phyloP scores from a whole-genome alignment of 257 asterid genomes.

The Nyctanthes arbortristis region DNA sequence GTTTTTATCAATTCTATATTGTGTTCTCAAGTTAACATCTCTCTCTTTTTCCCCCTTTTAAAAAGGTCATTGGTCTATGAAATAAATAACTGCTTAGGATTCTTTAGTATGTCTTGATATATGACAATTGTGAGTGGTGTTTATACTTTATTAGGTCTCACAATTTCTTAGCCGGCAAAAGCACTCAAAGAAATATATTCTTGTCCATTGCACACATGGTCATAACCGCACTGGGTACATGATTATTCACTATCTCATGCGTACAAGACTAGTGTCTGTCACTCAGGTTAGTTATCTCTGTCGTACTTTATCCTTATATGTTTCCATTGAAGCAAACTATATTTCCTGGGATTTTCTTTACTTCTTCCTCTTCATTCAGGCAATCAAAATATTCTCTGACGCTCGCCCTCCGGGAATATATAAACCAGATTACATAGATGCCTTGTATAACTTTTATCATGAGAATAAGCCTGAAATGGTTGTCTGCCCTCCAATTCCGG shows the following conservation, averaged over 20 bases:
- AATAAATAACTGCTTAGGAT: background rate
- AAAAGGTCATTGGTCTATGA: background rate
- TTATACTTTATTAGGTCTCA: slow-evolving; percentile 54
- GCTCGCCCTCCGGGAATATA: slow-evolving; percentile 99
- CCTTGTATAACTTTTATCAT: slow-evolving; percentile 79
- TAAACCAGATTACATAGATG: slow-evolving; percentile 87
- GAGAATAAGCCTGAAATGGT: slow-evolving; percentile 80
- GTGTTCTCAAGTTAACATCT: background rate
- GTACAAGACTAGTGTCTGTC: slow-evolving; percentile 69
- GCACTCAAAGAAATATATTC: slow-evolving; percentile 66
- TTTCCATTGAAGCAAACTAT: slow-evolving; percentile 1
- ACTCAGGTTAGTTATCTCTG: slow-evolving; percentile 60
- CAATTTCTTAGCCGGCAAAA: slow-evolving; percentile 80
- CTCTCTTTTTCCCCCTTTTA: background rate
- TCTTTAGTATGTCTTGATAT: background rate
- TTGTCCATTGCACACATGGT: slow-evolving; percentile 98
- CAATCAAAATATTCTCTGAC: slow-evolving; percentile 72
- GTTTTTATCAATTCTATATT: background rate
- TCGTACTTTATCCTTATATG: slow-evolving; percentile 8
- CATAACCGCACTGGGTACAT: slow-evolving; percentile 98
- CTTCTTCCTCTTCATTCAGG: slow-evolving; percentile 47
- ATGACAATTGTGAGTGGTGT: slow-evolving; percentile 9
- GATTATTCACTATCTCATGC: slow-evolving; percentile 94
- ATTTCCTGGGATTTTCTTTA: slow-evolving; percentile 13
- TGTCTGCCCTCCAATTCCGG: slow-evolving; percentile 85